These are phyloP conservation scores for Aquilaria agallochum DNA, from an alignment of 441 rosid species.

Conservation along the genomic window DNA sequence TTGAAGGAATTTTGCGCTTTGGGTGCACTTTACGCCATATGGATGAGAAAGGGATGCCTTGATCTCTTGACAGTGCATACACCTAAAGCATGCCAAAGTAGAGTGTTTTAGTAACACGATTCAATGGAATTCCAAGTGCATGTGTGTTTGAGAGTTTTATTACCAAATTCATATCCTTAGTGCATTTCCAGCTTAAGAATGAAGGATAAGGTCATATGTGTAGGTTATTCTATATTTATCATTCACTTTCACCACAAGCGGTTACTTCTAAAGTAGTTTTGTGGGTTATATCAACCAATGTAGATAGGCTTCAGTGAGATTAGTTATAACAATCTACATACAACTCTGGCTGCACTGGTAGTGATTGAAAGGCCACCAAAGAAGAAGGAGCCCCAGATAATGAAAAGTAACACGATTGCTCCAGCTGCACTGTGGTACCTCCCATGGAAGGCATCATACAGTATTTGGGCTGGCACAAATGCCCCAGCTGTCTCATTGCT, in stretches of 20 bases:
- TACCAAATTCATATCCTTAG: too few relatives aligned
- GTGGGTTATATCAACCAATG: neutral
- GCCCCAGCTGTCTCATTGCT: slow-evolving; percentile 62
- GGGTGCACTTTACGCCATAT: slow-evolving; percentile 54
- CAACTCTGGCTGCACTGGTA: slow-evolving; percentile 69
- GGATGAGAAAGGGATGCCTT: slow-evolving; percentile 47
- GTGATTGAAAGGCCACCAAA: slow-evolving; percentile 61
- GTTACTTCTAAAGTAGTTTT: neutral
- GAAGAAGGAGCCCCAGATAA: slow-evolving; percentile 72
- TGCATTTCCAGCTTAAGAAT: too few relatives aligned
- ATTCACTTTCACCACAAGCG: too few relatives aligned
- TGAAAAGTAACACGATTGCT: slow-evolving; percentile 44
- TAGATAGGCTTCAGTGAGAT: neutral
- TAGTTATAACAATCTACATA: slow-evolving; percentile 12
- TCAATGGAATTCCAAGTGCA: too few relatives aligned
- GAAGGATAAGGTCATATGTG: too few relatives aligned
- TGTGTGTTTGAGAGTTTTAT: too few relatives aligned
- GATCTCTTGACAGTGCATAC: slow-evolving; percentile 58
- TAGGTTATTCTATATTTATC: too few relatives aligned
- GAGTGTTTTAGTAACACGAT: neutral
- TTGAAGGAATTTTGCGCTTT: slow-evolving; percentile 46
- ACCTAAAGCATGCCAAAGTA: slow-evolving; percentile 29
- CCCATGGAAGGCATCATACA: slow-evolving; percentile 56
- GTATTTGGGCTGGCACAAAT: slow-evolving; percentile 57
- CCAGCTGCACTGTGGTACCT: slow-evolving; percentile 53